Evolutionary conservation across 2,329 filamentous ascomycete species (phyloP), one percentile per base, ranked within the genome.

Genomic region (Nigrospora oryzae): DNA sequence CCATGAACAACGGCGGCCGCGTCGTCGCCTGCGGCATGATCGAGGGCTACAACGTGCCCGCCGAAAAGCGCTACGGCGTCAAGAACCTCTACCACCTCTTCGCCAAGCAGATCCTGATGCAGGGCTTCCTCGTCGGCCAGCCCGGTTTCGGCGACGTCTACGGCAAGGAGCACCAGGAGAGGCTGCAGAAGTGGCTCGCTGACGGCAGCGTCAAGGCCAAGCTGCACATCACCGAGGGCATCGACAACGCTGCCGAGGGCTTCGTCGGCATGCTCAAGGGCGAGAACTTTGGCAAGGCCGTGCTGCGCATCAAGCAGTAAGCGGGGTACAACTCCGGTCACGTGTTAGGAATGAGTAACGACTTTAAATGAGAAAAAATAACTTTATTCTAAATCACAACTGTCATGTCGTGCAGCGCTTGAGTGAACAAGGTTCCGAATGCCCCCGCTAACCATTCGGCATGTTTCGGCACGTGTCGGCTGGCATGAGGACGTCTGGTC

Each of bases 271-370:
- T 94, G 70, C 73, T 93, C 44, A 63, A 77, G 57, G 89, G 89
- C 40, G 76, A 85, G 64, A 94, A 94, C 70, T 86, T 89, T 65
- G 89, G 89, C 54, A 95, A 95, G 77, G 85, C 87, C 14, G 77
- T 93, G 17, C 58, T 93, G 56, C 85, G 87, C 71, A 63, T 77
- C 15, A 50, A 46, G 38, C 28, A 44, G 38, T 36, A 16, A n/a
- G 34, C 14, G 5, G 15, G 11, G 11, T 5, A 5, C 5, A 28
- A 7, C 5, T 10, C 8, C 10, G 5, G 34, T 36, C 11, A n/a
- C 34, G 13, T 6, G 10, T n/a, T 11, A 16, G 15, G 10, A 16
- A 36, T 6, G 11, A 36, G n/a, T 36, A 36, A 36, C 11, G 34
- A 36, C 5, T 14, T n/a, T n/a, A 36, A 36, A 5, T 5, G 34